Conservation (phyloP, 2,329 filamentous ascomycete species). For the Penicillium rolfsii region DNA sequence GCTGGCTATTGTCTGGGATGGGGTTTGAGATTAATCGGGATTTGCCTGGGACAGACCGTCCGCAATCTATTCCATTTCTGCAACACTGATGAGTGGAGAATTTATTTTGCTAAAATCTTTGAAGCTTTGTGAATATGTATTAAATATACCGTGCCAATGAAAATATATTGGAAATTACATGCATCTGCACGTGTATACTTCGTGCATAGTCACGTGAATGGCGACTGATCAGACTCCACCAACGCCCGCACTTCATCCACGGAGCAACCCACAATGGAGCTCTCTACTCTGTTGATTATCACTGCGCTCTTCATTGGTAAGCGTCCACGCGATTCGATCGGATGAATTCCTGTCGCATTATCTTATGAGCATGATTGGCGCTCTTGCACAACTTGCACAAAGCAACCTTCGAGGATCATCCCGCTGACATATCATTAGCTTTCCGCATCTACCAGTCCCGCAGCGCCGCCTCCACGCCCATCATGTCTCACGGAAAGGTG, state of each 20-base stretch:
- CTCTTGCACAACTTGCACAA: background rate
- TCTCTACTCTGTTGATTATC: constrained; percentile 27
- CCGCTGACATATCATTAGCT: constrained; percentile 13
- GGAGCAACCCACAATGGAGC: constrained; percentile 28
- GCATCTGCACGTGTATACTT: constrained; percentile 6
- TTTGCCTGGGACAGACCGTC: constrained; percentile 2
- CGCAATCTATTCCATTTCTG: background rate
- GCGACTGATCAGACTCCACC: constrained; percentile 13
- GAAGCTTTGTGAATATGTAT: background rate
- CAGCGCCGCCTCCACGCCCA: constrained; percentile 22
- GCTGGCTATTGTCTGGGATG: constrained; percentile 6
- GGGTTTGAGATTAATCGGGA: constrained; percentile 3
- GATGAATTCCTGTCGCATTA: background rate
- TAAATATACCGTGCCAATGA: too few species aligned
- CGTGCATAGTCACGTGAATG: constrained; percentile 6
- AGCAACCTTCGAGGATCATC: background rate
- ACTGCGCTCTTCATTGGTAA: constrained; percentile 26
- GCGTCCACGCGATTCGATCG: background rate
- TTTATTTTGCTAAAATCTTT: background rate
- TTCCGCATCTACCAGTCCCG: constrained; percentile 22
- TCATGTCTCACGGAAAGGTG: constrained; percentile 43
- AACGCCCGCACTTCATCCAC: constrained; percentile 10
- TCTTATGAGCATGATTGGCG: background rate
- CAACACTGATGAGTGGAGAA: background rate
- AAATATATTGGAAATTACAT: background rate